Percentiles rank a stretch among this genome's conserved stretches.
Evolutionary conservation across 176 grass and related monocot genomes (phyloP).

Genomic region (Aegilops tauschii): DNA sequence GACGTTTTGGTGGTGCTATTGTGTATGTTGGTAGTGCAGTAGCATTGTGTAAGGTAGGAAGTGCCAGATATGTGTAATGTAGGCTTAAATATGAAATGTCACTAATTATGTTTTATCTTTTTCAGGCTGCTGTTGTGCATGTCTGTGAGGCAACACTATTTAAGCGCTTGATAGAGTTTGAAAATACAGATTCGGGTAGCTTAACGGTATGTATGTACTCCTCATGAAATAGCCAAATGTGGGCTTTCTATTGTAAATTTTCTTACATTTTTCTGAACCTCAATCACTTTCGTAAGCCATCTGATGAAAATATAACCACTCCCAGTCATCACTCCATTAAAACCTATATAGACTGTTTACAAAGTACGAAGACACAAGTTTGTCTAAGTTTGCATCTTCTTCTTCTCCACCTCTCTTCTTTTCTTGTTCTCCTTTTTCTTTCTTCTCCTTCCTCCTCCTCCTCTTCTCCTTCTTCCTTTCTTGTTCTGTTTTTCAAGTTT

Average conservation of each 20-base stretch:
- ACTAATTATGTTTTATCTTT: conserved; percentile 29
- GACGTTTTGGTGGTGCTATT: not conserved
- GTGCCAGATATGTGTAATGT: not conserved
- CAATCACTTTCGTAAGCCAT: no score
- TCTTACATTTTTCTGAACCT: no score
- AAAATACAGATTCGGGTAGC: conserved; percentile 88
- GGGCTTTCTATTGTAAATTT: not conserved
- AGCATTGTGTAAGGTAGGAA: not conserved
- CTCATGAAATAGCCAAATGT: not conserved
- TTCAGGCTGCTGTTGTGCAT: conserved; percentile 78
- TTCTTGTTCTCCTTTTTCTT: no score
- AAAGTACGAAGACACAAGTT: no score
- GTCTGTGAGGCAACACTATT: conserved; percentile 85
- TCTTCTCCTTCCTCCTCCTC: no score
- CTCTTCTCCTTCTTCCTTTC: no score
- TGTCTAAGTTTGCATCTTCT: no score
- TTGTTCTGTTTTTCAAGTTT: no score
- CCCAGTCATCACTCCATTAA: no score
- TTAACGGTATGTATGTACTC: conserved; percentile 62
- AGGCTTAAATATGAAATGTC: not conserved
- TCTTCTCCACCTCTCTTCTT: no score
- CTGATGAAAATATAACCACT: no score
- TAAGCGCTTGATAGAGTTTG: conserved; percentile 92
- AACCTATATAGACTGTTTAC: no score
- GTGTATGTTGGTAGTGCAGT: not conserved